Evolutionary conservation across 495 filamentous ascomycete genomes (phyloP), one percentile per base, ranked within the genome.

Genomic region (Extremus antarcticus): DNA sequence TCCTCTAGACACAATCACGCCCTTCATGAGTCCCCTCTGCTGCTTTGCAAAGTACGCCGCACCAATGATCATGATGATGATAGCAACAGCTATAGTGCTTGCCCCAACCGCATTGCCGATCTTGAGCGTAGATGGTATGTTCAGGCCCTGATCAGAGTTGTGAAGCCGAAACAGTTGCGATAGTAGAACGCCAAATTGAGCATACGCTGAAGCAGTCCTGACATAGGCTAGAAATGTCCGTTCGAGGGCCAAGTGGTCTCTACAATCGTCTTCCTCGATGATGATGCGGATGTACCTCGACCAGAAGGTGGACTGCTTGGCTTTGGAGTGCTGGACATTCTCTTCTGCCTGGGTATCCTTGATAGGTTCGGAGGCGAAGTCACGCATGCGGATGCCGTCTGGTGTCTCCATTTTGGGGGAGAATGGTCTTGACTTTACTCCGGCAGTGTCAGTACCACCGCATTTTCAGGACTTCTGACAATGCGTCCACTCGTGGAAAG

Each of bases 211-310:
- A n/a, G 41, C 41, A 21, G 41, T 45, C 16, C 41, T 7, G 8
- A 45, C 41, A n/a, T 45, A 45, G 41, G 41, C 41, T 7, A 45
- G 41, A n/a, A 8, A 45, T 21, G 41, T 45, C 8, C 41, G 41
- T 21, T 45, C 41, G 41, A 45, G 41, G n/a, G 41, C 41, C n/a
- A 45, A 21, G n/a, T 45, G 41, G 41, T 45, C 41, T n/a, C 41
- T n/a, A n/a, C 4, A 45, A n/a, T n/a, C 41, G 7, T 8, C n/a
- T 45, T 45, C 41, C 8, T 45, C 20, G 41, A 45, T 17, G 4
- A 21, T 45, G 7, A 45, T 3, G 41, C 41, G 41, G 41, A 45
- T 17, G 41, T 45, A 45, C n/a, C 8, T 45, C 8, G 16, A 21
- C 41, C 41, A 45, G n/a, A 45, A 45, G 13, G 4, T 35, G 13